Base-by-base conservation (phyloP, 2,329 filamentous ascomycete species). In the Lizonia empirigonia region DNA sequence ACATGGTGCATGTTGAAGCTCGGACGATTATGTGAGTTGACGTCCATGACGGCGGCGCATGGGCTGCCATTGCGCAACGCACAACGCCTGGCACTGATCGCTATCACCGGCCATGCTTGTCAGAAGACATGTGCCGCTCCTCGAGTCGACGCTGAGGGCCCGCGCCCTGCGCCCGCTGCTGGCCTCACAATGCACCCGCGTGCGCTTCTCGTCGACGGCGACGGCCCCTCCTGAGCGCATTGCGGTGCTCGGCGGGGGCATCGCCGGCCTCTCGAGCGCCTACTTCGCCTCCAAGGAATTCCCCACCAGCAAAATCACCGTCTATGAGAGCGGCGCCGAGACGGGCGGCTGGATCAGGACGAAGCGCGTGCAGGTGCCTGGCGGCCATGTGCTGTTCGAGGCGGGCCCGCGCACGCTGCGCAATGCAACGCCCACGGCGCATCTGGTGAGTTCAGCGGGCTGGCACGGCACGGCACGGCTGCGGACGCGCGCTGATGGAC, bases 301-400 rank as follows among this genome's bases (percentile, higher is more conserved):
- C n/a, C 84, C 86, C 4, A 78, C 81, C 48, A 80, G 85, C 26
- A 84, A 85, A 42, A 85, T 99, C 64, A 94, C 89, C 0, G 69
- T 99, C 8, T 96, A 91, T 72, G 94, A 99, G 71, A 82, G 82
- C 16, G 82, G 79, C 22, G 70, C 82, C 18, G 80, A 85, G 16
- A 71, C 93, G 1, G 94, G 94, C 34, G 94, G 94, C 36, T 97
- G 92, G 92, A 78, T 97, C 32, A 77, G 85, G 56, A 91, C 88
- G 1, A 81, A 86, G 59, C 76, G 76, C 41, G 78, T 89, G 10
- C 72, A 82, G 1, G 82, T 88, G 8, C 79, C 81, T 29, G 88
- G 84, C 13, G 79, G 80, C 18, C 74, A 80, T 39, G 82, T 96
- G 26, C 74, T 89, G 22, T 91, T 97, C 65, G 93, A 99, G 76